Conservation (phyloP, 345 rosid species). For the Euphorbia lathyris region DNA sequence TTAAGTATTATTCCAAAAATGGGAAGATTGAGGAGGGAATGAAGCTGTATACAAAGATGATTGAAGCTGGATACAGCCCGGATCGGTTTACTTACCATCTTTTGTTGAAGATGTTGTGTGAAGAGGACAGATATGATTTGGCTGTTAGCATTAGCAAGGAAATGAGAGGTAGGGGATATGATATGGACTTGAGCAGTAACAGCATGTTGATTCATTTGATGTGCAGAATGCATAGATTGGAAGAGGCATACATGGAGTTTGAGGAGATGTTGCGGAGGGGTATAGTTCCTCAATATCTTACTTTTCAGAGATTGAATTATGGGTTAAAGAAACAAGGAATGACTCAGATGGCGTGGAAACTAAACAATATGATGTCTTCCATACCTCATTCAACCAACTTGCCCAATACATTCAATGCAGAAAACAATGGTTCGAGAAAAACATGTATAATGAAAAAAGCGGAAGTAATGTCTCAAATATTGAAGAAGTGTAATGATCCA, state of each 20-base stretch:
- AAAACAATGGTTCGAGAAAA: slow-evolving; percentile 42
- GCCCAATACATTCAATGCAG: slow-evolving; percentile 40
- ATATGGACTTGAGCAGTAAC: slow-evolving; percentile 59
- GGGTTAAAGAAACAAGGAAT: slow-evolving; percentile 58
- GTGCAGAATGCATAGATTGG: slow-evolving; percentile 54
- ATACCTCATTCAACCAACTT: slow-evolving; percentile 61
- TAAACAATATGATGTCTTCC: slow-evolving; percentile 55
- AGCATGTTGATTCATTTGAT: slow-evolving; percentile 72
- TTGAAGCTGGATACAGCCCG: slow-evolving; percentile 63
- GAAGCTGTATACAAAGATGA: slow-evolving; percentile 71
- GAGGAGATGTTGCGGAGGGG: slow-evolving; percentile 69
- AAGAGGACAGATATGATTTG: slow-evolving; percentile 65
- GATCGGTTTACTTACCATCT: slow-evolving; percentile 75
- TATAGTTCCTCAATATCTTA: slow-evolving; percentile 64
- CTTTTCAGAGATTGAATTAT: slow-evolving; percentile 58
- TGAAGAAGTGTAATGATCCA: slow-evolving; percentile 62
- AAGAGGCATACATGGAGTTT: slow-evolving; percentile 68
- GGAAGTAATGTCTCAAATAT: slow-evolving; percentile 65
- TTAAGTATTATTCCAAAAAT: slow-evolving; percentile 54
- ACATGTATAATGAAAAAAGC: slow-evolving; percentile 60
- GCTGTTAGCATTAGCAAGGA: slow-evolving; percentile 71
- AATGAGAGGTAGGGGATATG: slow-evolving; percentile 67
- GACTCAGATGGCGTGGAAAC: slow-evolving; percentile 50
- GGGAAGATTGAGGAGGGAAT: slow-evolving; percentile 68
- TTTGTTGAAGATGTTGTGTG: slow-evolving; percentile 75